A percentile compares a stretch with the other conserved stretches of the same genome.
These are phyloP conservation scores for Stagonosporopsis rhizophila DNA, from an alignment of 2,329 filamentous ascomycete genomes.

Conservation along the genomic window DNA sequence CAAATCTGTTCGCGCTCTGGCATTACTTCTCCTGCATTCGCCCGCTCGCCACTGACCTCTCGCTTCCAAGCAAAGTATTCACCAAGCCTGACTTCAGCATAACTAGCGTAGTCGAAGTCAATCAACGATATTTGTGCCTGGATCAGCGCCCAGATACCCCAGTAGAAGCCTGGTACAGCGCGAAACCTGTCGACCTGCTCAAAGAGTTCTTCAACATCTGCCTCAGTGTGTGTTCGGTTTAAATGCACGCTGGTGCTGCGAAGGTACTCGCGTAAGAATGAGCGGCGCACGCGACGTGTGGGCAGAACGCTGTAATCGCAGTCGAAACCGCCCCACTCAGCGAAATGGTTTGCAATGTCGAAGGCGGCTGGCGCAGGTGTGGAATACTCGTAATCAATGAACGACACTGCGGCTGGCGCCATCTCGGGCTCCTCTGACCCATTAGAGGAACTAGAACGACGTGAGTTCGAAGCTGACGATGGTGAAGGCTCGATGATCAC, in stretches of 20 bases:
- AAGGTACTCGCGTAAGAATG: conserved; percentile 86
- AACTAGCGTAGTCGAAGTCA: conserved; percentile 93
- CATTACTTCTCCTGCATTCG: conserved; percentile 10
- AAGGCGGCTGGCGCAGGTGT: conserved; percentile 94
- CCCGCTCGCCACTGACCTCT: conserved; percentile 15
- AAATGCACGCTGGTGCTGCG: conserved; percentile 66
- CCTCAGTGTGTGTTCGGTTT: conserved; percentile 52
- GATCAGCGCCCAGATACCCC: conserved; percentile 95
- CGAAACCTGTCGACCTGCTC: conserved; percentile 86
- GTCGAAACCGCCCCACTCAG: conserved; percentile 97
- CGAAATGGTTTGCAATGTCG: conserved; percentile 97
- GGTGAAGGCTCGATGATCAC: conserved; percentile 77
- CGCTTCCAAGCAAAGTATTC: conserved; percentile 94
- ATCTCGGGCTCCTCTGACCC: conserved; percentile 40
- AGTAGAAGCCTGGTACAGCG: conserved; percentile 86
- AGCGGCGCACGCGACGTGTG: conserved; percentile 74
- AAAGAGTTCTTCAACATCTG: conserved; percentile 73
- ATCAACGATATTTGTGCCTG: conserved; percentile 94
- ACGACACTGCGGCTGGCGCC: conserved; percentile 54
- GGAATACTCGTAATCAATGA: conserved; percentile 99
- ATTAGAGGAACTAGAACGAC: conserved; percentile 43
- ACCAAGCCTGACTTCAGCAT: conserved; percentile 82
- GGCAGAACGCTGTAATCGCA: conserved; percentile 89
- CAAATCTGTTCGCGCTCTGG: conserved; percentile 16
- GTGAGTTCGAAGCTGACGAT: conserved; percentile 44